These are phyloP conservation scores for Cadophora malorum DNA, from an alignment of 2,329 filamentous ascomycete species.

Conservation along the genomic window DNA sequence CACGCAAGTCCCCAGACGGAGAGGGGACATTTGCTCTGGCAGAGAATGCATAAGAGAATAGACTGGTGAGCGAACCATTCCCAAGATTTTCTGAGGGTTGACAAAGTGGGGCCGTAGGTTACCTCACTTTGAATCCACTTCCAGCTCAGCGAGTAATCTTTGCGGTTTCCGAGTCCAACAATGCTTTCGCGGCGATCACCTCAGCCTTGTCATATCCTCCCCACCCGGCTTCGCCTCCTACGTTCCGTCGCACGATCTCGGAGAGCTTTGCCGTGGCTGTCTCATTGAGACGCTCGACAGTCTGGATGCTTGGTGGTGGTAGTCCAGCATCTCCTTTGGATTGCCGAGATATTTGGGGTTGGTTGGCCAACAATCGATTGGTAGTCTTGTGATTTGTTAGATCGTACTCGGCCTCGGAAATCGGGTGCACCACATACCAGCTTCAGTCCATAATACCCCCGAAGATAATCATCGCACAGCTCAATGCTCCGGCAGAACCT, in stretches of 20 bases:
- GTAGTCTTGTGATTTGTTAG: conserved; percentile 44
- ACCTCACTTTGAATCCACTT: neutral
- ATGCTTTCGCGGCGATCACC: conserved; percentile 71
- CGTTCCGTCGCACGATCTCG: conserved; percentile 74
- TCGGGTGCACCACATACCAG: conserved; percentile 57
- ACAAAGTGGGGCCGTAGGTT: neutral
- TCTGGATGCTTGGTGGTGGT: conserved; percentile 60
- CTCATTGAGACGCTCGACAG: conserved; percentile 72
- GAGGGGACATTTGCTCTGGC: neutral
- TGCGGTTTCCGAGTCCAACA: conserved; percentile 40
- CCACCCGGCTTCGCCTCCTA: conserved; percentile 69
- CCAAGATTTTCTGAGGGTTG: neutral
- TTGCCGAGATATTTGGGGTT: conserved; percentile 53
- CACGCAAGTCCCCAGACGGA: neutral
- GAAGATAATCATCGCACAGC: conserved; percentile 89
- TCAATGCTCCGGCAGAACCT: conserved; percentile 91
- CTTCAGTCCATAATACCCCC: conserved; percentile 92
- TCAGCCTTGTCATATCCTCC: conserved; percentile 76
- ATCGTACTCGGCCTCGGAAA: conserved; percentile 14
- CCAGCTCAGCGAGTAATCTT: conserved; percentile 41
- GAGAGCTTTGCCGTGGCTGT: conserved; percentile 75
- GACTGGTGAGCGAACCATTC: neutral
- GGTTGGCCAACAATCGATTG: conserved; percentile 51
- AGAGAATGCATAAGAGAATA: neutral
- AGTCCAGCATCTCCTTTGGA: conserved; percentile 54